Evolutionary conservation across 352 stramenopile genomes (phyloP), one percentile per base, ranked within the genome.

Genomic region (Phytophthora brassicae): DNA sequence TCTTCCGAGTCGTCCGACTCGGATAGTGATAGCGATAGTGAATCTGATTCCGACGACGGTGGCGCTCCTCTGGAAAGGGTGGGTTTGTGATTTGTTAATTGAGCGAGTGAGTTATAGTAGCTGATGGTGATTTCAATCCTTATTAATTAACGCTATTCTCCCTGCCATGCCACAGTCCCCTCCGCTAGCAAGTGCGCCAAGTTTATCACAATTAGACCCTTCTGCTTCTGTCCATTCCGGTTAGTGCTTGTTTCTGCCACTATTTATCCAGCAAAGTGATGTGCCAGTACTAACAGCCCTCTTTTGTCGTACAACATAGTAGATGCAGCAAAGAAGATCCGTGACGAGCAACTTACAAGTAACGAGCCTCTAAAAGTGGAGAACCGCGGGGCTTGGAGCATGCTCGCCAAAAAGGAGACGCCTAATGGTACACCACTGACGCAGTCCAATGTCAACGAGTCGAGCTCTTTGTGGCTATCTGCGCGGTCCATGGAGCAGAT

Each of bases 21-120:
- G 45, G 86, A 94, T 64, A 92, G 78, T 67, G 83, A 91, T 66
- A 92, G 84, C 75, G 84, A 92, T 68, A 93, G 84, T 77, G 84
- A 94, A 28, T 91, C 79, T 28, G 86, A 95, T 59, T 95, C 84
- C 29, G 82, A 94, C 42, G 87, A 88, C 31, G 70, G 66, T 41
- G 81, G 70, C 42, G 77, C 71, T 76, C 84, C 83, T 83, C 73
- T 95, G 23, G 74, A 95, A 85, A 81, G 83, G 84, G 85, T 92
- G 74, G 74, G 82, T 92, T 81, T 85, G 60, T 82, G 63, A 79
- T 48, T 71, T 81, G 46, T 84, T n/a, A 82, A 70, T 75, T 76
- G 60, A 72, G 49, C 41, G 56, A 76, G 60, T 71, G 69, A 77
- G 69, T 77, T 28, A 54, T 57, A 57, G 68, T 58, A 54, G 59